Evolutionary conservation across 495 filamentous ascomycete species (phyloP), one percentile per base, ranked within the genome.

Genomic region (Trichoderma orchidacearum): DNA sequence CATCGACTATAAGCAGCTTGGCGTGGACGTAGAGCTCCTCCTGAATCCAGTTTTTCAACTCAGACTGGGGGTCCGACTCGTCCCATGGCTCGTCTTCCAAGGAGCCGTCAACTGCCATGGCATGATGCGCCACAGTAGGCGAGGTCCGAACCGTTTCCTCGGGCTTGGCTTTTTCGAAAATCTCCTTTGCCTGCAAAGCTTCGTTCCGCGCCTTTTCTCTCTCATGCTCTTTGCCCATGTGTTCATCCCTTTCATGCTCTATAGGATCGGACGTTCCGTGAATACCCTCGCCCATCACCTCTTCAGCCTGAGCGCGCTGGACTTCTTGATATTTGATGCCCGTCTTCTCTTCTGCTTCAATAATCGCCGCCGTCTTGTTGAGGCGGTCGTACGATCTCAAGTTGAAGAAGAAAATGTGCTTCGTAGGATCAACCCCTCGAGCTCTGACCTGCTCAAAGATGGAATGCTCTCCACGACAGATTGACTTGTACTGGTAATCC

Each of bases 401-500:
- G 60, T 95, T 95, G 76, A 97, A 97, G 48, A 93, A 70, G 67
- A 94, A 96, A 34, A 98, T 80, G 65, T 96, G 76, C 38, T 96
- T 67, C 60, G 60, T 80, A 0, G 93, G 89, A 61, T 96, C 80
- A 15, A 96, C 80, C 3, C 89, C 92, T 60, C 88, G 79, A 3
- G 84, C 84, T 23, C 76, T 68, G 28, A 96, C 82, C 61, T 86
- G 86, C 15, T 79, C 85, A 62, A 85, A 90, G 52, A 96, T 96
- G 11, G 88, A 95, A 66, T 96, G 76, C 61, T 95, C 84, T 1
- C 93, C 92, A 12, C 92, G 86, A 62, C 84, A 84, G 58, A 98
- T 95, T 1, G 89, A 93, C 67, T 93, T 96, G 72, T 92, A 98
- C 67, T 96, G 92, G 67, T 96, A 98, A 64, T 96, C 91, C 89